Base-by-base conservation (phyloP, 192 early-diverging fungal genomes). In the Piromyces finnis region DNA sequence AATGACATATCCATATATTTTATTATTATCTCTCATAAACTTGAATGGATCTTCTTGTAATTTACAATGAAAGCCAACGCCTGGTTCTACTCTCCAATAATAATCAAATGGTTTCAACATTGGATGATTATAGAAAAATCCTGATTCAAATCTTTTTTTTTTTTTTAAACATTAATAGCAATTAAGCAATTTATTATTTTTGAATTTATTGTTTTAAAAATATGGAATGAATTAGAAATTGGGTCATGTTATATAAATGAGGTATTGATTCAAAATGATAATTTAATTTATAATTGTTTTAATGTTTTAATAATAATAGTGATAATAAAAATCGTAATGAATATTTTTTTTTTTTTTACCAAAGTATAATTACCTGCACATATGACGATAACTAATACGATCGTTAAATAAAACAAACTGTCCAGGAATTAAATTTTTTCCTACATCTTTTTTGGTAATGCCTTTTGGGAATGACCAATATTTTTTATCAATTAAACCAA, bases 21-120 rank as follows among this genome's bases (percentile, higher is more conserved):
- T 88, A 78, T 91, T 88, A 77, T 92, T 89, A 77, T 91, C 84
- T 80, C 91, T 83, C 92, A 96, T 94, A 81, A 87, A 89, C 78
- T 87, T 27, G 84, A 96, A 96, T 22, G 92, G 92, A 81, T 96
- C 94, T 84, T 94, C 89, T 80, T 89, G 86, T n/a, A 96, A 85
- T 78, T 94, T 91, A 85, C 94, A 96, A 35, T 77, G 86, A 83
- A 93, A 96, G 30, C 91, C 82, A 16, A 95, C 94, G 29, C 87
- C 88, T 2, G 94, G 94, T 82, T 96, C 94, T 7, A 95, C 88
- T 29, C 29, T 32, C 29, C 29, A 39, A 39, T 39, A 39, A 39
- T 39, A 39, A 14, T 39, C 37, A 39, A 39, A 39, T 1, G 37
- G 37, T 39, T 39, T 39, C 15, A 39, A 15, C 37, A 39, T 39